phyloP scores from a whole-genome alignment of 1,284 basidiomycete species.

The Singerocomus rubriflavus region DNA sequence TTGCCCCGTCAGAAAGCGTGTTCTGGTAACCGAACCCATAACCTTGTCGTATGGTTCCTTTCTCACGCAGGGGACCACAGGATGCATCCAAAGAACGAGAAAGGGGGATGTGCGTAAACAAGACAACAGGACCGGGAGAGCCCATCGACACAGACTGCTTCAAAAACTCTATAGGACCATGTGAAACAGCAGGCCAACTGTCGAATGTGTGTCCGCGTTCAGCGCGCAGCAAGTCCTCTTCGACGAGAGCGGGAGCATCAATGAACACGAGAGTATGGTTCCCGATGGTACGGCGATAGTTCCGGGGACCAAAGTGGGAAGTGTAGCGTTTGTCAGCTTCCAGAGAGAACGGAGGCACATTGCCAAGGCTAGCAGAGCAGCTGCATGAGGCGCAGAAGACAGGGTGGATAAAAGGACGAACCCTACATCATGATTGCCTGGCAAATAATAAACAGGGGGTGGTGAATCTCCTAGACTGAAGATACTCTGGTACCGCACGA shows the following conservation, averaged over 20 bases:
- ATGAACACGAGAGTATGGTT: constrained; percentile 72
- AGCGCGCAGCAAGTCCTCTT: constrained; percentile 72
- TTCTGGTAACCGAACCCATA: constrained; percentile 84
- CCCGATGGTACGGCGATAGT: constrained; percentile 48
- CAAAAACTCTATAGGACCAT: constrained; percentile 72
- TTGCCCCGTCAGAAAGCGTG: constrained; percentile 69
- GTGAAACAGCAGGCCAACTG: constrained; percentile 56
- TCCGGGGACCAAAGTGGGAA: constrained; percentile 55
- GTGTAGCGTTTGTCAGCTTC: constrained; percentile 51
- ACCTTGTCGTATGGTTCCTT: constrained; percentile 67
- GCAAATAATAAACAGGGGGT: constrained; percentile 62
- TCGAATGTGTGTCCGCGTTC: constrained; percentile 49
- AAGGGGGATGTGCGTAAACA: constrained; percentile 83
- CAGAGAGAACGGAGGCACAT: constrained; percentile 48
- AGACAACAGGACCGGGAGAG: constrained; percentile 51
- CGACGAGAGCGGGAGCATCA: constrained; percentile 68
- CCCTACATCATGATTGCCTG: constrained; percentile 87
- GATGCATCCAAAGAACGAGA: constrained; percentile 63
- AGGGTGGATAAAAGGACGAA: constrained; percentile 30
- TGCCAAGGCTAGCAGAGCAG: constrained; percentile 43
- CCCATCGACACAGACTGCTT: constrained; percentile 45
- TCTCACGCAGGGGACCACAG: constrained; percentile 77
- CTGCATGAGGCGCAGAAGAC: constrained; percentile 1
- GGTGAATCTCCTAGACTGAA: constrained; percentile 45
- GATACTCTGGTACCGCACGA: constrained; percentile 57